These are phyloP conservation scores for Arctostaphylos glauca DNA, from an alignment of 148 eudicot species.

Conservation along the genomic window DNA sequence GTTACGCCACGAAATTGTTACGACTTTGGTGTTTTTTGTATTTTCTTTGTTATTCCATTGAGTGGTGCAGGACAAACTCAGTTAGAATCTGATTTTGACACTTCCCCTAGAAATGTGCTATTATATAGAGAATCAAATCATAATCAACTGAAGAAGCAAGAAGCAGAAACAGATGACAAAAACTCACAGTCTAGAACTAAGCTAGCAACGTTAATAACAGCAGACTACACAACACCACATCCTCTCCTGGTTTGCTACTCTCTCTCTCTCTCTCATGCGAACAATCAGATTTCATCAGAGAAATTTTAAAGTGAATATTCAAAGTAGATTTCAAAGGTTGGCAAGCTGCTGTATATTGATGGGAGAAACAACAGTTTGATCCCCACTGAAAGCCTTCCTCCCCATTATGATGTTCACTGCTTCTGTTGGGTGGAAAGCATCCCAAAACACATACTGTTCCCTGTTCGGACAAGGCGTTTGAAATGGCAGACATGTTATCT, in stretches of 20 bases:
- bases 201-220: not conserved
- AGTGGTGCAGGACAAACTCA: too few species aligned
- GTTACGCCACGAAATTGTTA: not conserved
- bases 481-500: constrained; percentile 83
- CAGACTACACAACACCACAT: not conserved
- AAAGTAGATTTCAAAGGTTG: constrained; percentile 29
- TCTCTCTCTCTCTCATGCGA: not conserved
- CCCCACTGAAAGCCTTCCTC: constrained; percentile 67
- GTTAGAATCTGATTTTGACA: too few species aligned
- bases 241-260: not conserved
- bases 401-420: constrained; percentile 75
- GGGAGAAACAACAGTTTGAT: constrained; percentile 52
- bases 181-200: not conserved
- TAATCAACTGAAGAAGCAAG: not conserved
- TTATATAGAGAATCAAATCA: not conserved
- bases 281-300: not conserved
- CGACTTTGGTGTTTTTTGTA: too few species aligned
- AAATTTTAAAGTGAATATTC: too few species aligned
- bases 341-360: constrained; percentile 86
- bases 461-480: constrained; percentile 70
- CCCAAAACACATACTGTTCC: constrained; percentile 78
- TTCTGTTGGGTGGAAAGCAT: constrained; percentile 86
- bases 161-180: not conserved
- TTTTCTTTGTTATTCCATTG: too few species aligned
- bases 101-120: too few species aligned